A percentile compares a stretch with the other conserved stretches of the same genome.
Evolutionary conservation across 192 early-diverging fungal genomes (phyloP).

Genomic region (Coemansia sp.): DNA sequence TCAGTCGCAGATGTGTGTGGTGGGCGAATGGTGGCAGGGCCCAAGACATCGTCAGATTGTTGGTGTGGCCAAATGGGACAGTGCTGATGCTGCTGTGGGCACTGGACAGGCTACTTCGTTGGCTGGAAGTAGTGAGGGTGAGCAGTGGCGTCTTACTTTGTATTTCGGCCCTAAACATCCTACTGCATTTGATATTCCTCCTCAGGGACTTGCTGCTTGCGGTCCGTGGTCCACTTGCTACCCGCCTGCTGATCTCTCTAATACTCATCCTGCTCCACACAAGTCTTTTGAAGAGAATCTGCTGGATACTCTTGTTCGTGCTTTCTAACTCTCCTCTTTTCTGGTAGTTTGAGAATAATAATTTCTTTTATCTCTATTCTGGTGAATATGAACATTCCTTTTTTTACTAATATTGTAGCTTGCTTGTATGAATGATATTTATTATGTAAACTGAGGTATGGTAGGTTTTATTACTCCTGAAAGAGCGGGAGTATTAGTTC

Average conservation of each 20-base stretch:
- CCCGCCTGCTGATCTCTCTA: constrained; percentile 11
- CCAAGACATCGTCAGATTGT: constrained; percentile 43
- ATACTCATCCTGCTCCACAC: not conserved
- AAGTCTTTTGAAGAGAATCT: constrained; percentile 37
- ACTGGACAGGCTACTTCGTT: not conserved
- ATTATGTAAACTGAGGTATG: too few relatives aligned
- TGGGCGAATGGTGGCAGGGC: constrained; percentile 48
- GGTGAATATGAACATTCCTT: too few relatives aligned
- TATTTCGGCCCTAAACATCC: constrained; percentile 53
- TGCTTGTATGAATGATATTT: too few relatives aligned
- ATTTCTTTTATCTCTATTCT: not conserved
- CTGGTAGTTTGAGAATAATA: not conserved
- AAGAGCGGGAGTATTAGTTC: not conserved
- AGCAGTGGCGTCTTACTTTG: constrained; percentile 27
- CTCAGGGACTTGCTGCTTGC: not conserved
- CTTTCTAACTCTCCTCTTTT: constrained; percentile 12
- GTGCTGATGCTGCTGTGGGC: not conserved
- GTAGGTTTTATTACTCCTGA: too few relatives aligned
- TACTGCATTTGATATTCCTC: constrained; percentile 16
- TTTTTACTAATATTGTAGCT: too few relatives aligned
- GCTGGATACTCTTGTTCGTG: constrained; percentile 14
- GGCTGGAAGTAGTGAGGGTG: not conserved
- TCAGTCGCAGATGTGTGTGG: constrained; percentile 52
- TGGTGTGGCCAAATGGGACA: constrained; percentile 38
- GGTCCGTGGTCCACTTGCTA: constrained; percentile 43